Evolutionary conservation across 768 basidiomycete species (phyloP), one percentile per base, ranked within the genome.

Genomic region (Tricholoma sp.): DNA sequence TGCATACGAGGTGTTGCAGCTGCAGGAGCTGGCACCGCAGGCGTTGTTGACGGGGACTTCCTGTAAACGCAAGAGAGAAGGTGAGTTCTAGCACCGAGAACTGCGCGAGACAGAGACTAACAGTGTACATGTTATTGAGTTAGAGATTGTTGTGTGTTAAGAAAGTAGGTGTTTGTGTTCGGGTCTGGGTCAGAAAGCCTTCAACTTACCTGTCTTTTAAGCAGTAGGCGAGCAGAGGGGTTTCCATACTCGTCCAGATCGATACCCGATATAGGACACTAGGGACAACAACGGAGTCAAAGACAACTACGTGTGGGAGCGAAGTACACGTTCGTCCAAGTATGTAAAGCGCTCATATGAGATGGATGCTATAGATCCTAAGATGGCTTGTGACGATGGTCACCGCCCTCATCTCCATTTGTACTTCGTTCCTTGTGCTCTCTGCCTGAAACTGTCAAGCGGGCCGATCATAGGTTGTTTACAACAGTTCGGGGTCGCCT

Each of bases 11-110:
- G 39, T 6, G 11, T 36, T 64, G 65, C 72, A 72, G 15, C 56
- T 58, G 63, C 67, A 69, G 55, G 51, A 53, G 42, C 9, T 58
- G 34, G 59, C 48, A 28, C 63, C 65, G 63, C 73, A 75, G 44
- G 63, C 62, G 37, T 61, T 57, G 66, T 72, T 63, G 50, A 69
- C 63, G 24, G 68, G 72, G 52, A 54, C 59, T 64, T 56, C 65
- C 71, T 75, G 52, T 29, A 39, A 31, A 17, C 7, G 13, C 11
- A 34, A 4, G 15, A 42, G 5, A 31, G 29, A 3, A 10, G 1
- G 17, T 17, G 15, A 17, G 47, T 33, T n/a, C 31, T 18, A 53
- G 31, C 17, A 24, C 15, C 10, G 4, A 52, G 24, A 24, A 15
- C 4, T 36, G 31, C 10, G 32, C n/a, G 18, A 39, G 33, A 33